Evolutionary conservation across 768 basidiomycete genomes (phyloP).

Genomic region (Mycena vulgaris): DNA sequence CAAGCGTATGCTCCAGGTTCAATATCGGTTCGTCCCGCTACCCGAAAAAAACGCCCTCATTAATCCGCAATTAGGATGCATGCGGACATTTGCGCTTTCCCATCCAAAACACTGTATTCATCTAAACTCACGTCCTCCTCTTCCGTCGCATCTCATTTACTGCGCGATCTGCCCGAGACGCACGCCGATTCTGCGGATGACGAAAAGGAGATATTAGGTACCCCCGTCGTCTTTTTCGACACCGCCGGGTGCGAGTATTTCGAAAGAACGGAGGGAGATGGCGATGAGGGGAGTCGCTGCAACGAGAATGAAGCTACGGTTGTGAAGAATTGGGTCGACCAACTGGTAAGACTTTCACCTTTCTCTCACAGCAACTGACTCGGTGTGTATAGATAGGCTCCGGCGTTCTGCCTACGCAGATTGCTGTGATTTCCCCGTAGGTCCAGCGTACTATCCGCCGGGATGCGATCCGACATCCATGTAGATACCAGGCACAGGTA

Average conservation of each 20-base stretch:
- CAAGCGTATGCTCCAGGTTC: constrained; percentile 90
- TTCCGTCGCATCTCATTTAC: constrained; percentile 80
- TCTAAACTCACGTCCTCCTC: constrained; percentile 78
- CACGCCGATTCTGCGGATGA: constrained; percentile 72
- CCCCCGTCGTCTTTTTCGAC: constrained; percentile 93
- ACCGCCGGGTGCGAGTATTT: constrained; percentile 96
- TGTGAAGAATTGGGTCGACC: constrained; percentile 87
- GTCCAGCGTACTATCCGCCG: constrained; percentile 41
- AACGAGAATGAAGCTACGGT: constrained; percentile 97
- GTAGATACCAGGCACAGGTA: constrained; percentile 95
- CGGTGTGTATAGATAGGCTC: constrained; percentile 14
- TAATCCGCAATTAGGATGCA: constrained; percentile 79
- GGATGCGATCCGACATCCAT: background rate
- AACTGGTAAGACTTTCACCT: constrained; percentile 66
- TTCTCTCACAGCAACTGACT: background rate
- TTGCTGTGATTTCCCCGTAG: constrained; percentile 91
- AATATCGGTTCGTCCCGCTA: constrained; percentile 77
- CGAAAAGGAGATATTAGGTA: constrained; percentile 78
- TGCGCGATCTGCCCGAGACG: constrained; percentile 78
- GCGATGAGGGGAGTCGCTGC: constrained; percentile 91
- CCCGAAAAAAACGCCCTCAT: background rate
- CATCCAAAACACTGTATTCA: constrained; percentile 85
- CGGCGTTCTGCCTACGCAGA: constrained; percentile 68
- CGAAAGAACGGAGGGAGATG: constrained; percentile 82
- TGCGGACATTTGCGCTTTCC: constrained; percentile 86